Evolutionary conservation across 2,329 filamentous ascomycete species (phyloP), one percentile per base, ranked within the genome.

Genomic region (Epicoccum nigrum): DNA sequence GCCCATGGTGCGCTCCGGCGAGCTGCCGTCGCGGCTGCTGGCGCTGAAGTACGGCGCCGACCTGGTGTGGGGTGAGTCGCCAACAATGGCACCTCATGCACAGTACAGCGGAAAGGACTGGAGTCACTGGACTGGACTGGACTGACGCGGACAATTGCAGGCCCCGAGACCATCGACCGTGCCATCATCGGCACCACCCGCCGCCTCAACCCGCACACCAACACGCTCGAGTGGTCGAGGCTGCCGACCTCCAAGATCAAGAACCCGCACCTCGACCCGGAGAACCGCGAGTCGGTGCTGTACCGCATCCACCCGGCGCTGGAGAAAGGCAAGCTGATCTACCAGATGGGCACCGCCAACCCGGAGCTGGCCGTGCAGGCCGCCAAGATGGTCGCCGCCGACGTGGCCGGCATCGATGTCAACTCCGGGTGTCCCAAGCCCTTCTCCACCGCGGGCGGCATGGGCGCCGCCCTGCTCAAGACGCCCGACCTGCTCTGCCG

Each of bases 361-460:
- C 91, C 94, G 0, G 86, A 88, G 11, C 82, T 86, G 23, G 94
- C 94, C 1, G 92, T 97, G 0, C 78, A 89, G 70, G 92, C 93
- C 1, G 92, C 93, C 2, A 86, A 86, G 45, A 77, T 97, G 13
- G 88, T 99, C 16, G 94, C 92, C 0, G 83, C 78, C 11, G 91
- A 97, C 74, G 94, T 99, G 3, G 86, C 87, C 0, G 94, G 94
- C 54, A 97, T 99, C 63, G 94, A 97, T 72, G 88, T 99, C 56
- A 99, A 99, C 72, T 92, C 94, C 0, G 94, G 94, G n/a, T 99
- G 94, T 70, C 94, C 94, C 0, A 99, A 99, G 74, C 90, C 93
- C 0, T 99, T 99, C 75, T 96, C 90, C 67, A 96, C 93, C 2
- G 84, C 83, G 56, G 92, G 92, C 54, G 94, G 94, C 40, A 99